These are phyloP conservation scores for Fusarium dimerum DNA, from an alignment of 2,329 filamentous ascomycete species.

Conservation along the genomic window DNA sequence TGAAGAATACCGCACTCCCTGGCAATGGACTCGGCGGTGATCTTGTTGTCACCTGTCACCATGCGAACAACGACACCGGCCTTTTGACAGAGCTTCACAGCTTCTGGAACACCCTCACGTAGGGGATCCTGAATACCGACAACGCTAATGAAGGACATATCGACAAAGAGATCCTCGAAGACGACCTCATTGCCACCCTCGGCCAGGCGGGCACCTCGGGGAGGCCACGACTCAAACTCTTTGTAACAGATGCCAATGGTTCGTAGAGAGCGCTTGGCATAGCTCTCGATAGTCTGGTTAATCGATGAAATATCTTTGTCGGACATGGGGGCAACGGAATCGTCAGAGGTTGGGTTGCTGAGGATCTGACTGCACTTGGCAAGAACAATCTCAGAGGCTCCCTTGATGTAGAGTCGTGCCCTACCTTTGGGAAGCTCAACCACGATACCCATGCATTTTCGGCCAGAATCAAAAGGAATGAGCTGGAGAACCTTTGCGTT, in stretches of 20 bases:
- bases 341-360: constrained; percentile 48
- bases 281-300: constrained; percentile 69
- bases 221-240: constrained; percentile 85
- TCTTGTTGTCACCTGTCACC: constrained; percentile 82
- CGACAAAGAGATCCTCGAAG: constrained; percentile 66
- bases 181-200: constrained; percentile 61
- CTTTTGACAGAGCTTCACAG: constrained; percentile 70
- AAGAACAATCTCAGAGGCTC: constrained; percentile 66
- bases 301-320: constrained; percentile 58
- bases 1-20: constrained; percentile 76
- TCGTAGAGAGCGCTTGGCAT: constrained; percentile 77
- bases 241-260: constrained; percentile 84
- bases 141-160: constrained; percentile 69
- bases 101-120: constrained; percentile 71
- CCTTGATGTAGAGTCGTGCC: constrained; percentile 62
- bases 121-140: constrained; percentile 83
- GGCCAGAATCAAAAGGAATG: constrained; percentile 73
- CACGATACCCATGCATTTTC: constrained; percentile 71
- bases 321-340: constrained; percentile 46
- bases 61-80: constrained; percentile 81
- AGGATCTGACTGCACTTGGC: constrained; percentile 55
- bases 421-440: constrained; percentile 51
- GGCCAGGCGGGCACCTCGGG: constrained; percentile 57
- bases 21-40: constrained; percentile 78
- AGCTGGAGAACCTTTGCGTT: constrained; percentile 62